Conservation (phyloP, 495 filamentous ascomycete species). For the Chaetomium cochliodes region DNA sequence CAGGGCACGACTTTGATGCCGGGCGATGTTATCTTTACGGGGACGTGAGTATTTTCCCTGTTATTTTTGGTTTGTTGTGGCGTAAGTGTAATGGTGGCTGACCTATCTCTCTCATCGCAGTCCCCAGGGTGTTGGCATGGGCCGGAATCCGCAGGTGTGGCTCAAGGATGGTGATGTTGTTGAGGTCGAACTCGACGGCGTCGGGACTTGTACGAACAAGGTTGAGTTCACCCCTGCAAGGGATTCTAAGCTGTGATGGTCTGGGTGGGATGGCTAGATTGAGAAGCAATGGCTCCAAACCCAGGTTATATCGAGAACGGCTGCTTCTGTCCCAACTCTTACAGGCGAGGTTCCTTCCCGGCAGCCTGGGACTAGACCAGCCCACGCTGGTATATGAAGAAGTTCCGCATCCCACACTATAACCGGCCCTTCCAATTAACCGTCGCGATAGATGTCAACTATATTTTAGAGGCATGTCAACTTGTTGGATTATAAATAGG, state of each 20-base stretch:
- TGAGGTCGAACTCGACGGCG: constrained; percentile 67
- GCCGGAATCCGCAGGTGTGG: constrained; percentile 70
- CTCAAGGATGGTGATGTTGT: constrained; percentile 78
- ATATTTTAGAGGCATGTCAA: no score
- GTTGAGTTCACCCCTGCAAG: constrained; percentile 61
- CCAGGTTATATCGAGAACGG: no score
- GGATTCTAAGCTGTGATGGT: constrained; percentile 52
- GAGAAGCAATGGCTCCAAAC: no score
- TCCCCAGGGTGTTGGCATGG: constrained; percentile 61
- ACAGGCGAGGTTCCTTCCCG: no score
- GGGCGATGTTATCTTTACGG: constrained; percentile 82
- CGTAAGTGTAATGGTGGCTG: no score
- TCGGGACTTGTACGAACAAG: constrained; percentile 69
- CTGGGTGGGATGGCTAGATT: background rate
- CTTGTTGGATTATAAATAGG: no score
- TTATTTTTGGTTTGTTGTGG: background rate
- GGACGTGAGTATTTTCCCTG: constrained; percentile 57
- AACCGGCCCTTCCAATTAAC: background rate
- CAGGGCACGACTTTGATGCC: constrained; percentile 75
- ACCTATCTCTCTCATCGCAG: background rate
- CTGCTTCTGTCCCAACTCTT: no score
- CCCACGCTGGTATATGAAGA: background rate
- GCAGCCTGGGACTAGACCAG: no score
- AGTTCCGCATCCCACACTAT: background rate
- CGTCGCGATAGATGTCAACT: no score